phyloP scores from a whole-genome alignment of 345 rosid species.

The Syzygium aromaticum region DNA sequence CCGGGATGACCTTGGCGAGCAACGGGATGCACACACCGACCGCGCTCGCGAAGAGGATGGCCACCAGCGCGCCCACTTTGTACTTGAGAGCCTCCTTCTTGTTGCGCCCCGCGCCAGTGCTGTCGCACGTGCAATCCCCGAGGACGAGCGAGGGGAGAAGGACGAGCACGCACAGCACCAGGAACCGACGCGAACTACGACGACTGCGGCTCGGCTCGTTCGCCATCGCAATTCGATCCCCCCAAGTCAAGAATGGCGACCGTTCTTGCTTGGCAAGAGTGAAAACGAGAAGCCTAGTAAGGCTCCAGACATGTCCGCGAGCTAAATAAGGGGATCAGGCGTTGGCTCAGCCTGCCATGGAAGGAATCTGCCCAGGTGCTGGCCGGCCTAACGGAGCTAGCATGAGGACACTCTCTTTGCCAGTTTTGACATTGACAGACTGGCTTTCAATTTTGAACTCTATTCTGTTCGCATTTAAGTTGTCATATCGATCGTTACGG shows the following conservation, averaged over 20 bases:
- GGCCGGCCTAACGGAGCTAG: neutral
- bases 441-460: neutral
- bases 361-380: neutral
- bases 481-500: too few species aligned
- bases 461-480: neutral
- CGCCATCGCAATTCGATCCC: neutral
- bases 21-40: constrained; percentile 42
- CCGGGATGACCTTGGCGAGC: constrained; percentile 20
- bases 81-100: constrained; percentile 10
- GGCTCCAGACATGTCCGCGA: neutral
- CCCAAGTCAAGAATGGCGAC: neutral
- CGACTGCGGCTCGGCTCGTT: neutral
- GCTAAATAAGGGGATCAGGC: neutral
- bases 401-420: neutral
- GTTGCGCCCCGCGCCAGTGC: neutral
- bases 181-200: neutral
- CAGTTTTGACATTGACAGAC: neutral
- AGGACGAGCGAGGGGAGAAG: neutral
- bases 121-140: constrained; percentile 20
- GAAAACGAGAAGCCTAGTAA: neutral
- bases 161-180: neutral
- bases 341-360: neutral
- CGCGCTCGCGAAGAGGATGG: constrained; percentile 36
- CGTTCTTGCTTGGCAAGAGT: neutral
- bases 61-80: constrained; percentile 32